These are phyloP conservation scores for Podaxis pistillaris DNA, from an alignment of 768 basidiomycete genomes.

Conservation along the genomic window DNA sequence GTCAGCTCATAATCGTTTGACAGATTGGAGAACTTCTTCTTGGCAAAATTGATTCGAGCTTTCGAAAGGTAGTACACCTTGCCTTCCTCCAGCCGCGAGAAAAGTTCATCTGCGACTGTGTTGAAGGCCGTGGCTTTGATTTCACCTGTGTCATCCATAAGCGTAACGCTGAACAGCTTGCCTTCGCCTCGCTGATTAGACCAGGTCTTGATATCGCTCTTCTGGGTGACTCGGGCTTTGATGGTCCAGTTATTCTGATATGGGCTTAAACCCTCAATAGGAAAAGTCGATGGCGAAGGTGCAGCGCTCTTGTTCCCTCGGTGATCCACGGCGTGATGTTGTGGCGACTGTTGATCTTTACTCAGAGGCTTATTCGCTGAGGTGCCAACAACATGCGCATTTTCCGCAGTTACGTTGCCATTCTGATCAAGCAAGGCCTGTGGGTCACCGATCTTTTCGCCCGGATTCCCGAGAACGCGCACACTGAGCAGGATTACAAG, in stretches of 20 bases:
- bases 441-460: slow-evolving; percentile 74
- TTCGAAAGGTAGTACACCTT: slow-evolving; percentile 92
- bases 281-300: slow-evolving; percentile 47
- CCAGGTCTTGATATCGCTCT: slow-evolving; percentile 87
- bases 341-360: slow-evolving; percentile 14
- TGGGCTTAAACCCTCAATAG: slow-evolving; percentile 92
- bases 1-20: slow-evolving; percentile 91
- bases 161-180: slow-evolving; percentile 86
- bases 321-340: neutral
- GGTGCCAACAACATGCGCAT: slow-evolving; percentile 24
- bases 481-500: slow-evolving; percentile 79
- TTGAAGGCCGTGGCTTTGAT: slow-evolving; percentile 95
- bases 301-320: neutral
- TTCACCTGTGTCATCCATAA: slow-evolving; percentile 94
- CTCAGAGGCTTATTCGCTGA: slow-evolving; percentile 16
- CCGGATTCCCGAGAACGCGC: slow-evolving; percentile 47
- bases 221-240: slow-evolving; percentile 89
- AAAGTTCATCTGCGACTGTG: slow-evolving; percentile 75
- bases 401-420: slow-evolving; percentile 18
- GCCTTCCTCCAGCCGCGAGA: slow-evolving; percentile 83
- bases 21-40: slow-evolving; percentile 92
- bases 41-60: slow-evolving; percentile 90
- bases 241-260: slow-evolving; percentile 99
- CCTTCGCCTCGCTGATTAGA: slow-evolving; percentile 90
- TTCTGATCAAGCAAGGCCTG: slow-evolving; percentile 31